Evolutionary conservation across 2,329 filamentous ascomycete species (phyloP), one percentile per base, ranked within the genome.

Genomic region (Colletotrichum sp.): DNA sequence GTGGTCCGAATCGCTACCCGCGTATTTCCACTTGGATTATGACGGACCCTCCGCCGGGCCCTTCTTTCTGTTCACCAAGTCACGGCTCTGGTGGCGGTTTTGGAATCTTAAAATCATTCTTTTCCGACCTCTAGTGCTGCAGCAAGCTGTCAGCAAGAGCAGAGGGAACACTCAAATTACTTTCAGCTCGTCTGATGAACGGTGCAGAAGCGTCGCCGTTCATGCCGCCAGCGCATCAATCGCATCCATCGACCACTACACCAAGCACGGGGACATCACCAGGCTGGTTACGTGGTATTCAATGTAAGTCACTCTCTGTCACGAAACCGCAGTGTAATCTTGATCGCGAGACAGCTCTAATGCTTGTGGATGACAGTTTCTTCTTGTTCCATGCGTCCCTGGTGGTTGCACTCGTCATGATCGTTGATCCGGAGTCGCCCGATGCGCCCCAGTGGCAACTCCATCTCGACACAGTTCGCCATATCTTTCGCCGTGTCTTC

Each of bases 351-450:
- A n/a, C 13, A 28, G 55, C 7, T 59, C 55, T 59, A 18, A 59
- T 28, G 55, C 24, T 16, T 24, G 55, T 52, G 44, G 1, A 13
- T 21, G 0, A 4, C 28, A 81, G 81, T n/a, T 83, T 79, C 77
- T 83, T 82, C 57, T 77, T 83, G 6, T 83, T 83, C 62, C 82
- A 83, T 69, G 81, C 82, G 2, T 81, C 81, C 36, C 80, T 83
- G 2, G 79, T 83, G 62, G 79, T 81, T 15, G 78, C 79, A 7
- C 78, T 83, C 32, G 81, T 80, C 10, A 80, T 82, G 15, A 70
- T 81, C 5, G 81, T 81, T 13, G 80, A 82, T 55, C 28, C 77
- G 5, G 79, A 80, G 44, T 81, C 81, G 5, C 79, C 78, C 8
- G 77, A 82, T 18, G 57, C 80, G 10, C 67, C 80, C 5, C 59